Base-by-base conservation (phyloP, 495 filamentous ascomycete species). In the Aspergillus cristatus region DNA sequence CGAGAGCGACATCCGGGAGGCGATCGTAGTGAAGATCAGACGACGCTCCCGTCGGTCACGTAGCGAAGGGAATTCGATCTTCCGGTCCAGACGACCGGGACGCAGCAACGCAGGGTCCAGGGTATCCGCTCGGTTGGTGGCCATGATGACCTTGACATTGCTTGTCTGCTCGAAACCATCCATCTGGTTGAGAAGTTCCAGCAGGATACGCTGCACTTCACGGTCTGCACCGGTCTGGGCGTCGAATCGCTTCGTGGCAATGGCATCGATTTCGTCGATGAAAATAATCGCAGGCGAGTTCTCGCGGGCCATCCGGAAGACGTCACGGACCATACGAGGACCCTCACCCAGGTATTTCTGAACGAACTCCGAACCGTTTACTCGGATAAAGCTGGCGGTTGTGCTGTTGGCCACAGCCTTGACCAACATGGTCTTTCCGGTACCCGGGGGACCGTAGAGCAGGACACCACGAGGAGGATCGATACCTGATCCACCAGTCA, bases 121-220 rank as follows among this genome's bases (percentile, higher is more conserved):
- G 11, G 93, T 98, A 53, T 98, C 91, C 34, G 91, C 93, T 48
- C 91, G 79, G 68, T 98, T 98, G 45, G 91, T 98, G 40, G 91
- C 91, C 91, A 98, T 98, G 68, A 98, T 97, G 53, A 98, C 91
- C 65, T 98, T 98, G 59, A 98, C 93, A 57, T 97, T 97, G 63
- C 86, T 83, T 2, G 87, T 90, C 60, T 97, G 91, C 59, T 98
- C 91, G 66, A 98, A 98, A 44, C 91, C 91, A 62, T 98, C 91
- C 91, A 98, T 97, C 65, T 98, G 91, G 67, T 98, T 98, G 41
- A 98, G 78, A 42, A 98, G 70, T 59, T 98, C 91, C 38, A 98
- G 78, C 40, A 98, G 67, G 52, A 97, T 98, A 70, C 91, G 87
- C 69, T 98, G 91, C 16, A 98, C 91, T 64, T 98, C 91, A 58